Evolutionary conservation across 805 yeast species (phyloP).

Genomic region (Candida palmyrensis): DNA sequence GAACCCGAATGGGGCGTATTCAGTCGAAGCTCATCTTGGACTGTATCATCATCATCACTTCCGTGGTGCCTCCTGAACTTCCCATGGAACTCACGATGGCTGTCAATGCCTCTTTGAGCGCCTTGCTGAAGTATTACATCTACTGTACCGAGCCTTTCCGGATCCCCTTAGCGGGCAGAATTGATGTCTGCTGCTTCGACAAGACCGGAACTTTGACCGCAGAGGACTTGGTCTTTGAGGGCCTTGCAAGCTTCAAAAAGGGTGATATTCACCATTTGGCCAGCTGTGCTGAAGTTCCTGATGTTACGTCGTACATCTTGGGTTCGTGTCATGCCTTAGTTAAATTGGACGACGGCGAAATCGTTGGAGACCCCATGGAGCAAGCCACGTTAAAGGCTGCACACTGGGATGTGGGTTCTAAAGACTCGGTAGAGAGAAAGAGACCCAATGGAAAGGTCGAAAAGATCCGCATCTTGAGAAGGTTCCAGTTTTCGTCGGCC

Average conservation of each 20-base stretch:
- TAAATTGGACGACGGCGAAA: conserved; percentile 89
- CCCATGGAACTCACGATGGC: conserved; percentile 99
- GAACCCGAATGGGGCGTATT: conserved; percentile 91
- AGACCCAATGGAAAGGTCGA: conserved; percentile 23
- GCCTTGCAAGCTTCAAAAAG: conserved; percentile 75
- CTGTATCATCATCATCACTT: conserved; percentile 91
- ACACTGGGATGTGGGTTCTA: conserved; percentile 75
- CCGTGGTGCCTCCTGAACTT: conserved; percentile 97
- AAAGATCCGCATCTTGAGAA: conserved; percentile 72
- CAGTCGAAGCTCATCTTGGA: conserved; percentile 91
- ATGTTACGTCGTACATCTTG: conserved; percentile 61
- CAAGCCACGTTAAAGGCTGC: conserved; percentile 88
- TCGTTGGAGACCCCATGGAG: conserved; percentile 99
- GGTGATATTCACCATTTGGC: conserved; percentile 52
- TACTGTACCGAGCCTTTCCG: conserved; percentile 98
- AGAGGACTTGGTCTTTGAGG: conserved; percentile 94
- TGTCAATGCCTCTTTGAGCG: conserved; percentile 85
- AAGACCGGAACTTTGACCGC: conserved; percentile 98
- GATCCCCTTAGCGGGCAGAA: conserved; percentile 95
- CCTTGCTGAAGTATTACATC: conserved; percentile 80
- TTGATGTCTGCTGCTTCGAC: conserved; percentile 97
- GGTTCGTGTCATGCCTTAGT: conserved; percentile 98
- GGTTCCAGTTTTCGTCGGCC: conserved; percentile 96
- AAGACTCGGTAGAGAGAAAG: conserved; percentile 60
- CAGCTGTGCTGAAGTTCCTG: conserved; percentile 60